These are phyloP conservation scores for Primulina huaijiensis DNA, from an alignment of 257 asterid species.

Conservation along the genomic window DNA sequence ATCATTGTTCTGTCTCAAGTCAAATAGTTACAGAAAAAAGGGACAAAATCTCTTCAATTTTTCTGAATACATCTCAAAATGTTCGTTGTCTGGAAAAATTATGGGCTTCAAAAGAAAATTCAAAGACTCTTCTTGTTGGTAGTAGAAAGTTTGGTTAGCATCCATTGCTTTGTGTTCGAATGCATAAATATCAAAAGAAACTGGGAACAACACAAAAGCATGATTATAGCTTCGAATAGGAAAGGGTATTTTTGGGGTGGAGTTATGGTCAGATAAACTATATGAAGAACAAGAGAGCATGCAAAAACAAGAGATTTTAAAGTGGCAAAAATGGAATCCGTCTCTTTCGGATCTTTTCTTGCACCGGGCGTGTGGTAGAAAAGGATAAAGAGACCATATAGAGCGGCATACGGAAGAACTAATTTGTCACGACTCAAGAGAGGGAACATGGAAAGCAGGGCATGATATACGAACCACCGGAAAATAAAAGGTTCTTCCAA, in stretches of 20 bases:
- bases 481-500: constrained; percentile 67
- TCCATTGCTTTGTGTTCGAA: constrained; percentile 66
- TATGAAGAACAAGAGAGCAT: constrained; percentile 62
- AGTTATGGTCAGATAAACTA: constrained; percentile 53
- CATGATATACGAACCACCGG: constrained; percentile 63
- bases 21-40: too few relatives aligned
- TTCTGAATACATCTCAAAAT: background rate
- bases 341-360: constrained; percentile 39
- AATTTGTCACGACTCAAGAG: constrained; percentile 75
- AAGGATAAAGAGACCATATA: constrained; percentile 66
- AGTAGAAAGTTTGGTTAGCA: constrained; percentile 34
- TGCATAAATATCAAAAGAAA: constrained; percentile 49
- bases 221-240: constrained; percentile 81
- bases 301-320: constrained; percentile 37
- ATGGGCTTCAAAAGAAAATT: constrained; percentile 22
- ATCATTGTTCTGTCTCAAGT: too few relatives aligned
- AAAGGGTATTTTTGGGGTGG: constrained; percentile 86
- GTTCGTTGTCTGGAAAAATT: background rate
- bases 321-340: constrained; percentile 24
- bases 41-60: too few relatives aligned
- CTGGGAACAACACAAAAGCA: constrained; percentile 83
- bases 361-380: constrained; percentile 61
- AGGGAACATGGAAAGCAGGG: constrained; percentile 88
- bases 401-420: constrained; percentile 59
- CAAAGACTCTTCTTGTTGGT: constrained; percentile 54